These are phyloP conservation scores for Podaxis sp. DNA, from an alignment of 768 basidiomycete genomes.

Conservation along the genomic window DNA sequence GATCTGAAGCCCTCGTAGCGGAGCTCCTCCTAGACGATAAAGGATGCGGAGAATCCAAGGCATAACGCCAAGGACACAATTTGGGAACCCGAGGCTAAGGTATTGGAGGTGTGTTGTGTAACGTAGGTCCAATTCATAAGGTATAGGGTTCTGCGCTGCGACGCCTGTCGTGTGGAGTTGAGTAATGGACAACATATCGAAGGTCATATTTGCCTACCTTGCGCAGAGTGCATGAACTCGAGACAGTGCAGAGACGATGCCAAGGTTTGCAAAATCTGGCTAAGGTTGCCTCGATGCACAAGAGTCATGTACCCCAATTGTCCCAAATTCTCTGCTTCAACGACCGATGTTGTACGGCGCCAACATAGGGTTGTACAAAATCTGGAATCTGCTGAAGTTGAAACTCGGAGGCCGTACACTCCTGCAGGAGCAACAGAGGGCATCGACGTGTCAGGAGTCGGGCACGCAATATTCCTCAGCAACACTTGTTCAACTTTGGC, in stretches of 20 bases:
- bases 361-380: neutral
- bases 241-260: neutral
- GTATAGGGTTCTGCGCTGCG: neutral
- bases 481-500: neutral
- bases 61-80: slow-evolving; percentile 28
- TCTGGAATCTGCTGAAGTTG: neutral
- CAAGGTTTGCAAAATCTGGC: neutral
- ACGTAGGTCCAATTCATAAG: slow-evolving; percentile 23
- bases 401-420: slow-evolving; percentile 1
- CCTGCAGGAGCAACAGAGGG: neutral
- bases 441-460: neutral
- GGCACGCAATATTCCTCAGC: neutral
- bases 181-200: neutral
- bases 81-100: slow-evolving; percentile 28
- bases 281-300: neutral
- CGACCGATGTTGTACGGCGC: neutral
- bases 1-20: slow-evolving; percentile 24
- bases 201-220: neutral
- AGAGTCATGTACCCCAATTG: neutral
- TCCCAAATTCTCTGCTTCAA: neutral
- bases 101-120: slow-evolving; percentile 22
- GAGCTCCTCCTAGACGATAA: slow-evolving; percentile 17
- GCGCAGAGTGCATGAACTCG: neutral
- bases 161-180: neutral
- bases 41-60: slow-evolving; percentile 29